phyloP scores from a whole-genome alignment of 1,284 basidiomycete genomes.

The Butyriboletus appendiculatus region DNA sequence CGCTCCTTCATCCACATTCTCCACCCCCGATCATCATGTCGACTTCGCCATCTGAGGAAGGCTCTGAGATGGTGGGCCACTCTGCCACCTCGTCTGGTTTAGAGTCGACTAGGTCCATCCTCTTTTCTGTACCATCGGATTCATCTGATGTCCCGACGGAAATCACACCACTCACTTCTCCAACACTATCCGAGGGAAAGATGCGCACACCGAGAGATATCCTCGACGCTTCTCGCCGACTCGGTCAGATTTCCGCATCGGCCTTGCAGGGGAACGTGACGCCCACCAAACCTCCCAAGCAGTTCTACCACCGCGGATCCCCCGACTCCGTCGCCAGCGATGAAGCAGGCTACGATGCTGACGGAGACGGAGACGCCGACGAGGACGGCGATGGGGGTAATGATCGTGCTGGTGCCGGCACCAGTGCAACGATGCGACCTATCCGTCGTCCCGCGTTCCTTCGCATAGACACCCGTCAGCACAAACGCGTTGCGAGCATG shows the following conservation, averaged over 20 bases:
- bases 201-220: slow-evolving; percentile 7
- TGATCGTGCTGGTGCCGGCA: not conserved
- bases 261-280: not conserved
- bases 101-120: slow-evolving; percentile 15
- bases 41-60: slow-evolving; percentile 16
- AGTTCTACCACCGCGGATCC: not conserved
- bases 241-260: slow-evolving; percentile 1
- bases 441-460: slow-evolving; percentile 18
- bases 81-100: slow-evolving; percentile 5
- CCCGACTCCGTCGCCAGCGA: slow-evolving; percentile 5
- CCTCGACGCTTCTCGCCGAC: slow-evolving; percentile 12
- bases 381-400: not conserved
- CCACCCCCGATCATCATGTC: slow-evolving; percentile 7
- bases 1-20: not conserved
- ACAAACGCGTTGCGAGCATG: slow-evolving; percentile 25
- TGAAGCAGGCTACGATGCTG: slow-evolving; percentile 30
- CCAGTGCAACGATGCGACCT: not conserved
- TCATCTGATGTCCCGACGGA: slow-evolving; percentile 21
- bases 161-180: slow-evolving; percentile 22
- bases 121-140: slow-evolving; percentile 15
- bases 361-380: slow-evolving; percentile 15
- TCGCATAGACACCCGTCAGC: slow-evolving; percentile 30
- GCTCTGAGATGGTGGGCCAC: slow-evolving; percentile 2
- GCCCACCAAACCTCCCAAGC: slow-evolving; percentile 1
- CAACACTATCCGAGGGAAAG: slow-evolving; percentile 10